Evolutionary conservation across 768 basidiomycete species (phyloP), one percentile per base, ranked within the genome.

Genomic region (Tulasnella sp.): DNA sequence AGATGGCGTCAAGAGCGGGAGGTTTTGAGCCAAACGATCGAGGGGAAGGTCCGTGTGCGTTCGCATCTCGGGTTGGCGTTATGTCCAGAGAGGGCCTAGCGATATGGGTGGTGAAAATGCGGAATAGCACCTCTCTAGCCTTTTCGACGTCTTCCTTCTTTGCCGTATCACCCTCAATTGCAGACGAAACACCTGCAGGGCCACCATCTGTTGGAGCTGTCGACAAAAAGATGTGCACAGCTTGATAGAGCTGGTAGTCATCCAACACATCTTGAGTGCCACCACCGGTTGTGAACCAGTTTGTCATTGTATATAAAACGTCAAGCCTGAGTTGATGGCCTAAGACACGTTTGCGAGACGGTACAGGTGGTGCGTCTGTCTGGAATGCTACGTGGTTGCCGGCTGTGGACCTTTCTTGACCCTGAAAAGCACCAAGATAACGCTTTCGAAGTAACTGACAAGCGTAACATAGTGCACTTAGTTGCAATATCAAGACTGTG

Each of bases 251-350:
- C 53, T 78, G 75, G 2, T 62, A 58, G 42, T 88, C 82, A 56
- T 89, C 86, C 25, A 90, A 67, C 34, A 78, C 70, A 57, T 90
- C 87, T 59, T 86, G 81, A 6, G 82, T 76, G 28, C 87, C 87
- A 5, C 81, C 80, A 3, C 87, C 87, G 13, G 68, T 63, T 0
- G 67, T 72, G 35, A 89, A 60, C 87, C 87, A 90, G 56, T 84
- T 77, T 53, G 72, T 74, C 27, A 87, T 66, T 4, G 57, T 49
- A 3, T 47, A 42, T 5, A 61, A 49, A 19, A 61, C 51, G 13
- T 55, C 53, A 7, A 56, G 52, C 13, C 56, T 34, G 15, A 58
- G 49, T 39, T 46, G 34, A 40, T 52, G 45, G 45, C 39, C 0
- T 22, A 24, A 29, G 39, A 42, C 39, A 5, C 19, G 39, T 40